Base-by-base conservation (phyloP, 2,329 filamentous ascomycete genomes). In the Didymella glomerata region DNA sequence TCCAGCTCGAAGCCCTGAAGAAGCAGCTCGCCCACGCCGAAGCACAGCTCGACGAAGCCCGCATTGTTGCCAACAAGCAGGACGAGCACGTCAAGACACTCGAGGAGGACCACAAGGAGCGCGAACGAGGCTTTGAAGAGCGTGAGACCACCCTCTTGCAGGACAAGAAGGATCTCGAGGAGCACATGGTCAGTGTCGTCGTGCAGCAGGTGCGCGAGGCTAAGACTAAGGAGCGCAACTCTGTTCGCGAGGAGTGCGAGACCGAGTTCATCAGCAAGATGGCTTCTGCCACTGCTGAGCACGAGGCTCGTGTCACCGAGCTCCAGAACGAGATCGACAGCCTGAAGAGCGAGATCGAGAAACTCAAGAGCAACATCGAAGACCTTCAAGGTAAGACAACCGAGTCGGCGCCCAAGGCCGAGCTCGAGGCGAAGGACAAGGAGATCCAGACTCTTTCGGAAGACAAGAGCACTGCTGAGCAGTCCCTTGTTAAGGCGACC, bases 151-250 rank as follows among this genome's bases (percentile, higher is more conserved):
- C 70, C 0, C 67, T 74, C 27, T 61, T 73, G 58, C 69, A 72
- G 61, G 75, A 77, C 57, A 78, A 78, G 68, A 74, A 74, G 64
- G 72, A 74, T 24, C 65, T 78, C 7, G 76, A 78, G 65, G 76
- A 78, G 63, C 76, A 78, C 65, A 77, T 78, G 76, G 76, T 78
- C 45, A 76, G 72, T 38, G 75, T 78, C 18, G 75, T 78, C 34
- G 76, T 78, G 41, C 75, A 78, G 62, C 76, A 78, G 57, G 75
- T 78, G 16, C 75, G 72, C 46, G 76, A 78, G 50, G 76, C 76
- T 22, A 77, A 76, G 58, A 69, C 70, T 41, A 74, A 75, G 62
- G 76, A 77, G 65, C 63, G 76, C 22, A 70, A 66, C 48, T 67
- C 67, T 22, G 75, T 77, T n/a, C 70, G 66, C 47, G 73, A 74